A percentile compares a stretch with the other conserved stretches of the same genome.
These are phyloP conservation scores for Bolboschoenoplectus hybrid DNA, from an alignment of 202 grass and related monocot genomes.

Conservation along the genomic window DNA sequence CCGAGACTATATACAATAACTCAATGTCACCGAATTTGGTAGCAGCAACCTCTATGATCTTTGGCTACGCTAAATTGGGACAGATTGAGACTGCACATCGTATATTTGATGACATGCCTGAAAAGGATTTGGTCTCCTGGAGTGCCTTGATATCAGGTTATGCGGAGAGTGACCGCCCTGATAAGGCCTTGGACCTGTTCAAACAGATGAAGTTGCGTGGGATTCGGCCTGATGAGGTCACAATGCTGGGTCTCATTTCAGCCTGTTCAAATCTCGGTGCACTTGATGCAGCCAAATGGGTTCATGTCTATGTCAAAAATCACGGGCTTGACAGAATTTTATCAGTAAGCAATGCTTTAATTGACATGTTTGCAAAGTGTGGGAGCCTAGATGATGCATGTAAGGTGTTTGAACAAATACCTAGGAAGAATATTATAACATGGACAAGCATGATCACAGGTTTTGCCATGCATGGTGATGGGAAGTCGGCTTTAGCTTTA, in stretches of 20 bases:
- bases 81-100: slow-evolving; percentile 36
- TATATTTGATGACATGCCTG: slow-evolving; percentile 51
- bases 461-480: slow-evolving; percentile 77
- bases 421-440: slow-evolving; percentile 68
- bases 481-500: slow-evolving; percentile 50
- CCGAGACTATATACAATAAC: slow-evolving; percentile 56
- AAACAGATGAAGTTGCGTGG: slow-evolving; percentile 54
- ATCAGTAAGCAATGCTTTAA: slow-evolving; percentile 68
- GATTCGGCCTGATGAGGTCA: slow-evolving; percentile 59
- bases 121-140: slow-evolving; percentile 51
- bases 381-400: slow-evolving; percentile 59
- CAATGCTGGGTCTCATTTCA: slow-evolving; percentile 67
- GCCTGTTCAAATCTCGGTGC: slow-evolving; percentile 65
- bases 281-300: slow-evolving; percentile 61
- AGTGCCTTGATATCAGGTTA: slow-evolving; percentile 86
- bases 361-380: slow-evolving; percentile 96
- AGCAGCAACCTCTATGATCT: slow-evolving; percentile 71
- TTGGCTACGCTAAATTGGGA: slow-evolving; percentile 52
- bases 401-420: slow-evolving; percentile 61
- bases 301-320: slow-evolving; percentile 54
- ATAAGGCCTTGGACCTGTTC: slow-evolving; percentile 62
- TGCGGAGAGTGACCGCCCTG: slow-evolving; percentile 51
- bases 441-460: slow-evolving; percentile 89
- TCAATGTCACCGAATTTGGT: slow-evolving; percentile 46
- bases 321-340: slow-evolving; percentile 47